Evolutionary conservation across 2,329 filamentous ascomycete species (phyloP).

Genomic region (Aspergillus ochraceoroseus): DNA sequence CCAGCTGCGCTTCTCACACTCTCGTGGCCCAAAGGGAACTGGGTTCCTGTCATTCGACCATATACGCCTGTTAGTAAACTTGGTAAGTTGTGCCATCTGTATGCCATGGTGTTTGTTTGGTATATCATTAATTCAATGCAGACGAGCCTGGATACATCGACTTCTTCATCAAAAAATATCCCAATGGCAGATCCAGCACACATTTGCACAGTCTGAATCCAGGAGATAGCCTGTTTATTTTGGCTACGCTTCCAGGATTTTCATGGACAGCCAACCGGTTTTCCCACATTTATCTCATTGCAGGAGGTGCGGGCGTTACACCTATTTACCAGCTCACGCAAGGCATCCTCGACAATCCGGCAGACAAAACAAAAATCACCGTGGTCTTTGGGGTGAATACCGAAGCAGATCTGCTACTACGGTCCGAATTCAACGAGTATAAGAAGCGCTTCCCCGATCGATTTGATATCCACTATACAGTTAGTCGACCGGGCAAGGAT

Average conservation of each 20-base stretch:
- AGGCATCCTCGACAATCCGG: conserved; percentile 58
- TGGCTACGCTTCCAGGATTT: conserved; percentile 52
- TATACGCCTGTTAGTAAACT: conserved; percentile 60
- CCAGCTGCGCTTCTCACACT: conserved; percentile 57
- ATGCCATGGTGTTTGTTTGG: no score
- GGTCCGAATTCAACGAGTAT: conserved; percentile 52
- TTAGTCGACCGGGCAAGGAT: conserved; percentile 44
- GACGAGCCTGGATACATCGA: conserved; percentile 58
- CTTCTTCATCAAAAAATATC: conserved; percentile 64
- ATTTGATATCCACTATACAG: conserved; percentile 56
- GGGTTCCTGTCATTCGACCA: conserved; percentile 58
- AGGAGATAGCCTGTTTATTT: conserved; percentile 58
- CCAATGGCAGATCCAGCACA: conserved; percentile 58
- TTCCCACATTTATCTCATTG: conserved; percentile 59
- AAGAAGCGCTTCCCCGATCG: conserved; percentile 50
- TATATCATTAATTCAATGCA: conserved; percentile 23
- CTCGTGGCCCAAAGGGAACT: conserved; percentile 54
- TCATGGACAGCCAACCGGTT: conserved; percentile 49
- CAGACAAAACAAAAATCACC: conserved; percentile 59
- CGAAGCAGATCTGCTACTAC: conserved; percentile 58
- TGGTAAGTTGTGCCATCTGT: conserved; percentile 38
- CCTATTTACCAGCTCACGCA: conserved; percentile 62
- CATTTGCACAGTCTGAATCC: conserved; percentile 63
- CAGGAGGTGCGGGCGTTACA: conserved; percentile 68
- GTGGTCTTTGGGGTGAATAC: conserved; percentile 64